Base-by-base conservation (phyloP, 2,329 filamentous ascomycete genomes). In the Calonectria hawksworthii region DNA sequence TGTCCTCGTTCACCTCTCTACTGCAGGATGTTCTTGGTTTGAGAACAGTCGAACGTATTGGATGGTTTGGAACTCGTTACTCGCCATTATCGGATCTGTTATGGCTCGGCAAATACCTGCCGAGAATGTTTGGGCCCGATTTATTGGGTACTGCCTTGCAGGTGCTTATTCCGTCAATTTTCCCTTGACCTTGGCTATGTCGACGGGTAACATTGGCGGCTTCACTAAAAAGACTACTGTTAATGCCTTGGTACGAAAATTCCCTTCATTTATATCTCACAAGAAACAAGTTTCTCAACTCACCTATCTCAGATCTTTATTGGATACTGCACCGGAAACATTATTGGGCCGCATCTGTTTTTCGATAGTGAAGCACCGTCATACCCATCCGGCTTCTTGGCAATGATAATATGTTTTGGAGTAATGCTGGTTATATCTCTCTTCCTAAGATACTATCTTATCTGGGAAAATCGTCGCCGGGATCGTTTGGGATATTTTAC, bases 171-270 rank as follows among this genome's bases (percentile, higher is more conserved):
- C 90, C 87, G 77, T 73, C 38, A 78, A 77, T 50, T 79, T 82
- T 51, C 79, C 82, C 23, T 85, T 93, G 44, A 83, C 88, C 63
- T 86, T 93, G 82, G 89, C 89, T 10, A 87, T 93, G 84, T 85
- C 91, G 41, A 88, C 88, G 1, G 86, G 90, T 6, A 93, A 93
- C 78, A 85, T 92, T 32, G 91, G 88, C 23, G 92, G 92, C 0
- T 90, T 92, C 69, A 93, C 91, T 2, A 93, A 93, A 84, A 93
- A 92, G 79, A 87, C 88, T 1, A 89, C 90, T 10, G 89, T 90
- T 10, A 89, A 92, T 10, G 90, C 91, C 1, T 87, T 90, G 77
- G 79, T 81, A 54, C n/a, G 32, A 23, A 54, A 3, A 10, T 8
- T 23, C n/a, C n/a, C n/a, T 50, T 50, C 18, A 23, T 23, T 23